These are phyloP conservation scores for Tympanopsis confertula DNA, from an alignment of 2,329 filamentous ascomycete genomes.

Conservation along the genomic window DNA sequence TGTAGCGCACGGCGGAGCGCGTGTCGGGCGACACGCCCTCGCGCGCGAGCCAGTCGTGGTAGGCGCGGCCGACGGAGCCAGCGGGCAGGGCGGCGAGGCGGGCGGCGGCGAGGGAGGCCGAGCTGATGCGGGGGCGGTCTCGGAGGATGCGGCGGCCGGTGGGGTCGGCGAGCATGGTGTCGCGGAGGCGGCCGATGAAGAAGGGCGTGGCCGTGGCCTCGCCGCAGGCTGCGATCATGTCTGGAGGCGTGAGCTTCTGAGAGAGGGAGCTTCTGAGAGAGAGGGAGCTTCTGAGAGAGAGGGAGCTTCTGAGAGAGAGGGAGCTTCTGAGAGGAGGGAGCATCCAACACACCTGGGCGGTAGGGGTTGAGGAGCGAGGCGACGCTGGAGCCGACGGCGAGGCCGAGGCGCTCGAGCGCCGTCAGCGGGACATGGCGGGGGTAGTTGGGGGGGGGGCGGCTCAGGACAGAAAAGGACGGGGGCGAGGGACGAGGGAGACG, in stretches of 20 bases:
- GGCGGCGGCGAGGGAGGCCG: slow-evolving; percentile 53
- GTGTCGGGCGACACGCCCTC: slow-evolving; percentile 92
- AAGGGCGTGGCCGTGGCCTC: slow-evolving; percentile 90
- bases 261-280: slow-evolving; percentile 2
- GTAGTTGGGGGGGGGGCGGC: slow-evolving; percentile 78
- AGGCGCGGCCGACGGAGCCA: slow-evolving; percentile 69
- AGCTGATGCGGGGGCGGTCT: slow-evolving; percentile 79
- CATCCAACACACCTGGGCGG: slow-evolving; percentile 49
- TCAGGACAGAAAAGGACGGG: slow-evolving; percentile 65
- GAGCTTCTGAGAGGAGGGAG: not conserved
- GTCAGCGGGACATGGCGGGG: slow-evolving; percentile 86
- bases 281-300: not conserved
- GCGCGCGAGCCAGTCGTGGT: slow-evolving; percentile 82
- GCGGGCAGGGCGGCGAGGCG: slow-evolving; percentile 61
- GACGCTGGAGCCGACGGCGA: slow-evolving; percentile 55
- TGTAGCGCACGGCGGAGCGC: slow-evolving; percentile 69
- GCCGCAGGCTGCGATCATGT: slow-evolving; percentile 87
- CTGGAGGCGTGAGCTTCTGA: slow-evolving; percentile 27
- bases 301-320: not conserved
- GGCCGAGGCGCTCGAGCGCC: slow-evolving; percentile 58
- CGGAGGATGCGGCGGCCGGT: slow-evolving; percentile 86
- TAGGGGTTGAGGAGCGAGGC: slow-evolving; percentile 63
- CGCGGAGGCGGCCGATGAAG: slow-evolving; percentile 83
- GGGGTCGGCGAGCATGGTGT: slow-evolving; percentile 74
- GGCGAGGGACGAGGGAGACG: too few species aligned